Evolutionary conservation across 2,329 filamentous ascomycete genomes (phyloP), one percentile per base, ranked within the genome.

Genomic region (Rosellinia necatrix): DNA sequence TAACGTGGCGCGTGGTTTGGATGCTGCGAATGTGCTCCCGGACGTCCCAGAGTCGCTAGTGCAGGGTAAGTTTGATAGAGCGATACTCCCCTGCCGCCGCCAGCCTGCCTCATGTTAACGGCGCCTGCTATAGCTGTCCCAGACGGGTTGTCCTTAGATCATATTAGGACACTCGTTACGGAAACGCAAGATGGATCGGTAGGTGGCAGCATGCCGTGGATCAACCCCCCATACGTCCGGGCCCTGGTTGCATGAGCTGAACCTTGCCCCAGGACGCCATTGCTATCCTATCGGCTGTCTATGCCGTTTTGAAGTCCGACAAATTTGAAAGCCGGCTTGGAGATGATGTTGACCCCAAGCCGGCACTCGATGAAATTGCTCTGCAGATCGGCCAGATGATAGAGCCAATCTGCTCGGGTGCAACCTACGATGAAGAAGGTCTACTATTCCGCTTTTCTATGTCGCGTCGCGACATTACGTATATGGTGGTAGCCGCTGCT

Each of bases 311-410:
- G 24, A 56, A 44, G 22, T 51, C 47, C 29, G 29, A 15, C 9
- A 46, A 53, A 10, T 6, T 47, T 19, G 21, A 9, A 29, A 22
- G 9, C 6, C 7, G 41, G 15, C 27, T 13, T 64, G 34, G 76
- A 51, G 32, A 72, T 74, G 0, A 38, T 64, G 40, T 75, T 51
- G 29, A 72, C 75, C 0, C 12, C 3, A 48, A 25, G 13, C 59
- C 64, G 6, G 69, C 60, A 0, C 49, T 62, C 38, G 41, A 37
- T 10, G 27, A 58, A 13, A 47, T 61, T 21, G n/a, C 47, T 19
- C 19, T 49, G 5, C 43, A 66, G 72, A 17, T 77, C 68, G 6
- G 78, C 58, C 1, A 77, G 58, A 52, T 65, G 10, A 66, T 66
- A 21, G 35, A 61, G 6, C 67, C 67, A 3, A 12, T 65, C 9